Evolutionary conservation across 129 eudicot species (phyloP).

Genomic region (Chrysanthemum makinoi): DNA sequence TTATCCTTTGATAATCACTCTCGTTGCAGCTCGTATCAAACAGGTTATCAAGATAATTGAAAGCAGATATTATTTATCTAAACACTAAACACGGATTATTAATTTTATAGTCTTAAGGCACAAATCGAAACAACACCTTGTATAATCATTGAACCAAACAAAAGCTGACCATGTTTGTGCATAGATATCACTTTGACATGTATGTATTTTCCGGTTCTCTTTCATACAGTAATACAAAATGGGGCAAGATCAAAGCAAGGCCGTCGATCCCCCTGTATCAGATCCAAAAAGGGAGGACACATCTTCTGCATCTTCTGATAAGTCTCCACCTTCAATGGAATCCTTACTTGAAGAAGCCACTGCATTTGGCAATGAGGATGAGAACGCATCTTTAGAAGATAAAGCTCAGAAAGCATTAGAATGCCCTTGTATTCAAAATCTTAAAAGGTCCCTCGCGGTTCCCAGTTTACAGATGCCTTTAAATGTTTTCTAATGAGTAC

Average conservation of each 20-base stretch:
- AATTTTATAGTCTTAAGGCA: not conserved
- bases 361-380: constrained; percentile 65
- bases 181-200: not conserved
- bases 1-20: not conserved
- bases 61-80: not conserved
- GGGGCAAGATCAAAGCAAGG: constrained; percentile 55
- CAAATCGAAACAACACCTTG: not conserved
- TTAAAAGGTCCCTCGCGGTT: constrained; percentile 83
- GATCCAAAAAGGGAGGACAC: constrained; percentile 27
- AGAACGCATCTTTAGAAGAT: constrained; percentile 56
- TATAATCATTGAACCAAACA: not conserved
- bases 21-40: not conserved
- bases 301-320: constrained; percentile 13
- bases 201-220: not conserved
- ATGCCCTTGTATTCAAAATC: constrained; percentile 91
- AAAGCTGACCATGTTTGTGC: not conserved
- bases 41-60: not conserved
- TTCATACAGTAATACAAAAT: constrained; percentile 26
- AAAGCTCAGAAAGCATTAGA: constrained; percentile 84
- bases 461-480: constrained; percentile 82
- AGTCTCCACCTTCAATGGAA: constrained; percentile 49
- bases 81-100: not conserved
- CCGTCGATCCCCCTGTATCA: constrained; percentile 20
- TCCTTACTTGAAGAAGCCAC: constrained; percentile 82
- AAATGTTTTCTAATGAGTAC: constrained; percentile 91